Evolutionary conservation across 2,329 filamentous ascomycete species (phyloP).

Genomic region (Pezicula carpinea): DNA sequence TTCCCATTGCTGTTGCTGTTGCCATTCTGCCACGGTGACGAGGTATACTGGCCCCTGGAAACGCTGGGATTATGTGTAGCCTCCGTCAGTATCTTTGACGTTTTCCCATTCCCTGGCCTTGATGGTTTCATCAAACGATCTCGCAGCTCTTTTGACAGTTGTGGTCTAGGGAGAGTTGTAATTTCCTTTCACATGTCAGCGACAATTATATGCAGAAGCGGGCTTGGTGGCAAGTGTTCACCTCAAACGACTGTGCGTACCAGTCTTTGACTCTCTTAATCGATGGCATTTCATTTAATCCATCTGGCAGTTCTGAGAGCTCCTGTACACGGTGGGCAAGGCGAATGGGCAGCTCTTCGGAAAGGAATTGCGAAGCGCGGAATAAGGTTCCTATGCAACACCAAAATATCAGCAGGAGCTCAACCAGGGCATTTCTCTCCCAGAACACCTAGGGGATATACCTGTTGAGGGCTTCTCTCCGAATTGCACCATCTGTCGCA

Average conservation of each 20-base stretch:
- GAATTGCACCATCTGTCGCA: constrained; percentile 99
- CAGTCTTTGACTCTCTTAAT: constrained; percentile 93
- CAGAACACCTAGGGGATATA: constrained; percentile 38
- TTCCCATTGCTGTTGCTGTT: constrained; percentile 45
- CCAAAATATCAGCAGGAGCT: constrained; percentile 6
- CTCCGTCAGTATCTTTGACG: constrained; percentile 68
- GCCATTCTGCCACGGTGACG: constrained; percentile 39
- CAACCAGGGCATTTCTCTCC: not conserved
- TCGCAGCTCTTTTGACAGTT: constrained; percentile 69
- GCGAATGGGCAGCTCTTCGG: constrained; percentile 95
- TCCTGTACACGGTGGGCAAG: constrained; percentile 95
- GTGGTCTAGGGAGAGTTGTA: constrained; percentile 75
- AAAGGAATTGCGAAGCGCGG: constrained; percentile 95
- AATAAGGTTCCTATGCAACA: constrained; percentile 74
- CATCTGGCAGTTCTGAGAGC: constrained; percentile 86
- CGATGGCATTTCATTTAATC: constrained; percentile 95
- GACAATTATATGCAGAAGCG: not conserved
- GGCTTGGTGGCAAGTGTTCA: constrained; percentile 37
- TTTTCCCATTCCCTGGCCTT: constrained; percentile 46
- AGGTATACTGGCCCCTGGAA: constrained; percentile 73
- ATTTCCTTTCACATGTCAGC: constrained; percentile 65
- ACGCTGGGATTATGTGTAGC: constrained; percentile 89
- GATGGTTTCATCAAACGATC: constrained; percentile 70
- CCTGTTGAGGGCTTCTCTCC: constrained; percentile 88
- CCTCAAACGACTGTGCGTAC: constrained; percentile 99